Conservation (phyloP, 2,329 filamentous ascomycete species). For the Penicillium italicum region DNA sequence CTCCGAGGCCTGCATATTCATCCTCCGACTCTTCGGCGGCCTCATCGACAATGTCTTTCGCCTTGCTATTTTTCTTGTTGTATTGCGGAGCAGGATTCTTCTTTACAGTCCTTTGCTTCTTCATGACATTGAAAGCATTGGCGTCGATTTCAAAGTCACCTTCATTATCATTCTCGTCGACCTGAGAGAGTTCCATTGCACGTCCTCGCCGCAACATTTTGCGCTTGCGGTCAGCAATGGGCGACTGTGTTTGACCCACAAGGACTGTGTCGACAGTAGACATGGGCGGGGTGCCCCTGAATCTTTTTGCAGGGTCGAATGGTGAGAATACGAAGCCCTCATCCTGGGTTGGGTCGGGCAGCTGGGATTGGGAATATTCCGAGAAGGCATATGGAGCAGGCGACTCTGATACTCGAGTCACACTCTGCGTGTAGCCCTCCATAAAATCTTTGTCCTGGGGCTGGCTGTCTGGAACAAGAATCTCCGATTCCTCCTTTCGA, state of each 20-base stretch:
- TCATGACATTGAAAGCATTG: slow-evolving; percentile 68
- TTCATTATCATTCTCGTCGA: slow-evolving; percentile 41
- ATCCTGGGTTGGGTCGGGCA: slow-evolving; percentile 77
- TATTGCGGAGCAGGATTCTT: slow-evolving; percentile 57
- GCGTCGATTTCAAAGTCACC: slow-evolving; percentile 38
- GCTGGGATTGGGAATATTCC: slow-evolving; percentile 67
- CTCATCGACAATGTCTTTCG: slow-evolving; percentile 82
- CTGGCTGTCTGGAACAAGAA: slow-evolving; percentile 58
- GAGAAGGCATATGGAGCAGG: slow-evolving; percentile 46
- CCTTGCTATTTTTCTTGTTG: slow-evolving; percentile 81
- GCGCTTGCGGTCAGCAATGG: slow-evolving; percentile 60
- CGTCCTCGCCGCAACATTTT: slow-evolving; percentile 50
- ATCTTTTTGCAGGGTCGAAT: slow-evolving; percentile 63
- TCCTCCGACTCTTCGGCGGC: slow-evolving; percentile 97
- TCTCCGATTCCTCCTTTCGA: slow-evolving; percentile 60
- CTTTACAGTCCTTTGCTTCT: slow-evolving; percentile 61
- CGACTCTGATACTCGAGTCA: slow-evolving; percentile 36
- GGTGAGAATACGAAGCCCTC: slow-evolving; percentile 70
- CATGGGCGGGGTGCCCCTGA: slow-evolving; percentile 57
- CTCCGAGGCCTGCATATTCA: slow-evolving; percentile 92
- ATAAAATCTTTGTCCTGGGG: slow-evolving; percentile 46
- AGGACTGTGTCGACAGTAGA: slow-evolving; percentile 71
- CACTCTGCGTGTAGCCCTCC: slow-evolving; percentile 32
- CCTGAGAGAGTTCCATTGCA: slow-evolving; percentile 45
- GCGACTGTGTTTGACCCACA: slow-evolving; percentile 57